These are phyloP conservation scores for Anisodus tanguticus DNA, from an alignment of 257 asterid species.

Conservation along the genomic window DNA sequence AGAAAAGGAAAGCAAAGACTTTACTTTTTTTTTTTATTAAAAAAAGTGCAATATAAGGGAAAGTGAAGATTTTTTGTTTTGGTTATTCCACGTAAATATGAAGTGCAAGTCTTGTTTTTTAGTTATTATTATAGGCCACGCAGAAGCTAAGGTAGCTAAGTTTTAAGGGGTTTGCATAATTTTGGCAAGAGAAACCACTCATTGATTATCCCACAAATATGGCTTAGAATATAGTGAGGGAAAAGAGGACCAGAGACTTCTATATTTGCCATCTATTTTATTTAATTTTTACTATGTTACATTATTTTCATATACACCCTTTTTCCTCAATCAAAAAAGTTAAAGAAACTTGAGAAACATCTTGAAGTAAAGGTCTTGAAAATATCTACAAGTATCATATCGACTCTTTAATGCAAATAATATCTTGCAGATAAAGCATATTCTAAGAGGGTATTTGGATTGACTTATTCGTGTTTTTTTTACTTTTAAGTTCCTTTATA, in stretches of 20 bases:
- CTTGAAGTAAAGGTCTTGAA: not conserved
- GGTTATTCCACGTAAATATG: constrained; percentile 45
- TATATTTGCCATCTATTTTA: not conserved
- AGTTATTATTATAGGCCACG: constrained; percentile 31
- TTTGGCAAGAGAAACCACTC: constrained; percentile 52
- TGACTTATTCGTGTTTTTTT: too few species aligned
- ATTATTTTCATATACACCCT: not conserved
- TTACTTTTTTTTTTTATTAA: not conserved
- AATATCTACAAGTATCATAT: not conserved
- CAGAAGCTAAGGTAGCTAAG: constrained; percentile 29
- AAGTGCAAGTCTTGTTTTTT: constrained; percentile 26
- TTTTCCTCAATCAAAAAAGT: not conserved
- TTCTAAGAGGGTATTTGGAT: too few species aligned
- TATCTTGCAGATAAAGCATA: too few species aligned
- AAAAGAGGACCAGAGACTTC: not conserved
- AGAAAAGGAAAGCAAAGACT: constrained; percentile 11
- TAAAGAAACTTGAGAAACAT: not conserved
- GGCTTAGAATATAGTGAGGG: constrained; percentile 30
- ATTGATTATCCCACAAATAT: constrained; percentile 44
- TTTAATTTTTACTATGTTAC: not conserved
- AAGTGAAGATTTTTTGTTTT: constrained; percentile 29
- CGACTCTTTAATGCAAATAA: not conserved
- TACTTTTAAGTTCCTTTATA: too few species aligned
- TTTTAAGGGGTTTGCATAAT: constrained; percentile 22
- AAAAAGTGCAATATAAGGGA: not conserved